Evolutionary conservation across 495 filamentous ascomycete genomes (phyloP), one percentile per base, ranked within the genome.

Genomic region (Aspergillus panamensis): DNA sequence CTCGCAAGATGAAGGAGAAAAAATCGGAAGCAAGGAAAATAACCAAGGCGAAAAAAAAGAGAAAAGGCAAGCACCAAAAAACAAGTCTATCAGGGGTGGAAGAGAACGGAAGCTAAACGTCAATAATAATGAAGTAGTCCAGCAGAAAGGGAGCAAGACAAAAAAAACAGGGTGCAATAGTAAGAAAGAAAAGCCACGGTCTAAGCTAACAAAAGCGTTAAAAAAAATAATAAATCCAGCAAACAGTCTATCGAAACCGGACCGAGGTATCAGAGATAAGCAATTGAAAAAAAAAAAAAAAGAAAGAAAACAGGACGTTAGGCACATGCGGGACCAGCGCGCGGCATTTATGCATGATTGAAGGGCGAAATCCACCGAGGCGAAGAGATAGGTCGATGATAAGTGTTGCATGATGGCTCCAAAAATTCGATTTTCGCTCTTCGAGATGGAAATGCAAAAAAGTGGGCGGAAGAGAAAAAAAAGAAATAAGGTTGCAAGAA

Each of bases 191-290:
- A 57, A 45, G 33, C 30, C 45, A 48, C 39, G 49, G 5, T 25
- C 25, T 25, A 52, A 59, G 53, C 17, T 42, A 51, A 44, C 29
- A 40, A 42, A 53, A 30, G 29, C 44, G 32, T 33, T 25, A 30
- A 30, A 37, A 50, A 53, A 44, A 57, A 33, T 21, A 20, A 35
- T 49, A 56, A 56, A 47, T 9, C 42, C 42, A 52, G 29, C 49
- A 61, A 49, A 54, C 65, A 52, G 50, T 70, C 66, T 69, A 70
- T 67, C 55, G 50, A 19, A 64, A 52, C 40, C 55, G 42, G 48
- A 53, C 58, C 51, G 57, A 65, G 62, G 62, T 62, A 65, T 65
- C 59, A 55, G 44, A 55, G 56, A 47, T 54, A 55, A 64, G 42
- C 44, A 60, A 56, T 33, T 51, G 40, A 40, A 30, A 43, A 31